Evolutionary conservation across 2,329 filamentous ascomycete genomes (phyloP), one percentile per base, ranked within the genome.

Genomic region (Fusarium cicatricum): DNA sequence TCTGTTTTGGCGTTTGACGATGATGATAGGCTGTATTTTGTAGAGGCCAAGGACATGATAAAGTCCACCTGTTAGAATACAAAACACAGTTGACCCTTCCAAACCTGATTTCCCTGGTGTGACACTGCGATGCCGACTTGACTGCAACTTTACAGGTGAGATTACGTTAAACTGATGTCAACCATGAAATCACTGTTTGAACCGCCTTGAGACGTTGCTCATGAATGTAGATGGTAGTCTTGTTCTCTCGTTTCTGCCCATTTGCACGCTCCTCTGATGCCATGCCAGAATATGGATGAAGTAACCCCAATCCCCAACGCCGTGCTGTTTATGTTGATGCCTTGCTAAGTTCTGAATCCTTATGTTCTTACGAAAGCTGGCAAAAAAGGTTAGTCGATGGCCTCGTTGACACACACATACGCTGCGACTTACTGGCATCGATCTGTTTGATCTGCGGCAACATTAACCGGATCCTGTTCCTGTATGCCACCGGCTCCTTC

Each of bases 401-500:
- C 5, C 14, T 15, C n/a, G 9, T 26, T 26, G 33, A 4, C 29
- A 32, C 29, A 2, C 23, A 26, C 21, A 32, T 5, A n/a, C 14
- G 8, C 5, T 32, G 29, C 5, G 10, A 32, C 92, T 86, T 82
- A 97, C 94, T 96, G 55, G 95, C 95, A 85, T 99, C 95, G 72
- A 99, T 97, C 80, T 99, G 93, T 72, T 85, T 85, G 46, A 99
- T 80, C 74, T 95, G 90, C 52, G 95, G 95, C 74, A 99, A 75
- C 29, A 92, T 90, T 73, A 99, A 77, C 55, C 89, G 84, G 37
- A 99, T 87, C 78, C 99, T 99, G 77, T 97, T 98, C 70, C 95
- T 82, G 76, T 99, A 99, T 58, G 97, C 77, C 1, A 91, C 90
- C n/a, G 90, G 90, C 5, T 85, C 86, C 49, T 83, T 84, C 57